phyloP scores from a whole-genome alignment of 2,329 filamentous ascomycete genomes.

The Tolypocladium tundrense region DNA sequence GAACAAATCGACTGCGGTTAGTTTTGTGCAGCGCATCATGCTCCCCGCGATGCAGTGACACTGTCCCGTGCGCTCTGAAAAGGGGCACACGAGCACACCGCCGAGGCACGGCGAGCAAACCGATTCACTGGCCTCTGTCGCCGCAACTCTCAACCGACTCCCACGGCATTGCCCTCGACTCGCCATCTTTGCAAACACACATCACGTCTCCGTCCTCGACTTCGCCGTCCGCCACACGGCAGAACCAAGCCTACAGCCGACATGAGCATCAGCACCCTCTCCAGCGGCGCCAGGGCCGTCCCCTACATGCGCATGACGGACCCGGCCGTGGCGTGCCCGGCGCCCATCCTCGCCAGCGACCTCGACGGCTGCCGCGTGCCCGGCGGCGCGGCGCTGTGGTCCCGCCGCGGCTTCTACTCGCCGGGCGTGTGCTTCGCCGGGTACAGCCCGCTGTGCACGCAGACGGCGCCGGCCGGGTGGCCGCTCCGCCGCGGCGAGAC shows the following conservation, averaged over 20 bases:
- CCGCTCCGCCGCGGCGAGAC: constrained; percentile 14
- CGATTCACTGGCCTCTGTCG: no score
- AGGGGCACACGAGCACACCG: no score
- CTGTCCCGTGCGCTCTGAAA: no score
- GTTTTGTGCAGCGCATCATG: no score
- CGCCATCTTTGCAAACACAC: no score
- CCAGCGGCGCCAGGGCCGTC: constrained; percentile 5
- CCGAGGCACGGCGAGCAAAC: no score
- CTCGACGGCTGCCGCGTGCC: constrained; percentile 12
- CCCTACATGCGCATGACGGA: constrained; percentile 14
- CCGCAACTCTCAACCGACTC: no score
- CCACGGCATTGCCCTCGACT: no score
- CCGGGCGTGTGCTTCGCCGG: constrained; percentile 18
- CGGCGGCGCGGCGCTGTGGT: constrained; percentile 13
- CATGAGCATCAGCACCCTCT: constrained; percentile 3
- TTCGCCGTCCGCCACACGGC: no score
- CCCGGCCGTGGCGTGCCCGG: constrained; percentile 9
- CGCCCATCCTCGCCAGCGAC: constrained; percentile 10
- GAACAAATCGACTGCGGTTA: no score
- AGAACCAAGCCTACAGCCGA: not conserved
- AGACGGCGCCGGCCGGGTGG: constrained; percentile 10
- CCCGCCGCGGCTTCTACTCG: constrained; percentile 16
- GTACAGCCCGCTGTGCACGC: constrained; percentile 15
- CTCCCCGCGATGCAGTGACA: no score
- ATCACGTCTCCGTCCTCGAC: no score